Conservation (phyloP, 202 grass and related monocot genomes). For the Carex sylvatica region DNA sequence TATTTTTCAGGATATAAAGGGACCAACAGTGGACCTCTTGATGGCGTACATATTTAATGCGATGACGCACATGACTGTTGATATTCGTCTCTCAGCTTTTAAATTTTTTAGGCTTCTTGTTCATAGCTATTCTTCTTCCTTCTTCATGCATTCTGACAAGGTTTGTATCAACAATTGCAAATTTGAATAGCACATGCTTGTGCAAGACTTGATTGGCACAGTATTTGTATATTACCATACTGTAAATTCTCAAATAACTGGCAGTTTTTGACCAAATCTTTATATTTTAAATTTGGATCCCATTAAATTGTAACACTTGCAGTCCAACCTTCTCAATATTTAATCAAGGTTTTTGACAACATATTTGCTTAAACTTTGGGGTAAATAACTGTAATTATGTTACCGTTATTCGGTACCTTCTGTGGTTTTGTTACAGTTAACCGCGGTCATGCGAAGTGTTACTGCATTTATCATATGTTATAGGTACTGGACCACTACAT, state of each 20-base stretch:
- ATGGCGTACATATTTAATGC: constrained; percentile 89
- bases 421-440: constrained; percentile 7
- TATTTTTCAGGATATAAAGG: constrained; percentile 38
- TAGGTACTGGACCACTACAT: constrained; percentile 77
- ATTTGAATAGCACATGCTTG: not conserved
- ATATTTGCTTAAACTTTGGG: not conserved
- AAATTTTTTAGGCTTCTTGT: constrained; percentile 83
- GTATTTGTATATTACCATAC: constrained; percentile 25
- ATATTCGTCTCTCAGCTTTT: constrained; percentile 78
- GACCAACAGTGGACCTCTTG: constrained; percentile 51
- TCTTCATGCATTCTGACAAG: constrained; percentile 76
- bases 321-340: not conserved
- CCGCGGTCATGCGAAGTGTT: constrained; percentile 18
- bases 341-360: not conserved
- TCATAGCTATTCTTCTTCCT: constrained; percentile 67
- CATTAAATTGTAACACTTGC: not conserved
- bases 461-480: constrained; percentile 29
- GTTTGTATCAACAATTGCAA: constrained; percentile 29
- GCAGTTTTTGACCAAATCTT: not conserved
- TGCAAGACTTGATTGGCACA: not conserved
- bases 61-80: constrained; percentile 78
- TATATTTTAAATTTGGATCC: constrained; percentile 4
- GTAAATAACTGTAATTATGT: not conserved
- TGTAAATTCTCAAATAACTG: not conserved
- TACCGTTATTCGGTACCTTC: not conserved